Base-by-base conservation (phyloP, 441 rosid genomes). In the Pelargonium fulgidum region DNA sequence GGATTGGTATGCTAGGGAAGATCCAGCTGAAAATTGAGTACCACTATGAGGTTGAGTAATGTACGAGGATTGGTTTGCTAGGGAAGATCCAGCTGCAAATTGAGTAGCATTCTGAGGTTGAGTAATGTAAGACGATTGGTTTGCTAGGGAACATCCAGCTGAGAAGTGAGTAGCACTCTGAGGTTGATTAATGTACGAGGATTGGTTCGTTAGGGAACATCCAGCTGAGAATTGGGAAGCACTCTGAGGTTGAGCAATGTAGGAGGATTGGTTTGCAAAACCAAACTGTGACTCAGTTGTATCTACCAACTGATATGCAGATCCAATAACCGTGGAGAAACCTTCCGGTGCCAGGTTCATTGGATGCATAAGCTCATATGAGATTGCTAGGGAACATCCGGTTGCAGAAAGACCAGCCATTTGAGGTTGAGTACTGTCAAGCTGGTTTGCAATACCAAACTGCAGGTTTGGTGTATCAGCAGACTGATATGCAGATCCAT, bases 401-500 rank as follows among this genome's bases (percentile, higher is more conserved):
- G 48, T 9, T 44, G 50, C 50, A 11, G 50, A 45, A 1, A 1
- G n/a, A 11, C 13, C 1, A 1, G 50, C 1, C n/a, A 10, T 45
- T 12, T 45, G 50, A 45, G 50, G 50, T 45, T 12, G n/a, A 45
- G 50, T 45, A 45, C 13, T 45, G n/a, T 45, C 50, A 11, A 12
- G 36, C 1, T 59, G 64, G n/a, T 22, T 59, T 22, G 13, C n/a
- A 45, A 45, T n/a, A 45, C n/a, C 12, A 59, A 59, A 20, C 36
- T 58, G 62, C 20, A 58, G 20, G 26, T 58, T 20, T 3, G 11
- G 39, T 72, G 69, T 3, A 33, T 72, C 65, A 67, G 61, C 17
- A 50, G 8, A n/a, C 59, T 44, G 73, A 44, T 61, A 20, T 36
- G 58, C 0, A 36, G 64, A 17, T 56, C 62, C 13, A 48, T 48